Percentiles rank a stretch among this genome's conserved stretches.
Conservation (phyloP, 2,329 filamentous ascomycete species). For the Aspergillus novofumigatus region DNA sequence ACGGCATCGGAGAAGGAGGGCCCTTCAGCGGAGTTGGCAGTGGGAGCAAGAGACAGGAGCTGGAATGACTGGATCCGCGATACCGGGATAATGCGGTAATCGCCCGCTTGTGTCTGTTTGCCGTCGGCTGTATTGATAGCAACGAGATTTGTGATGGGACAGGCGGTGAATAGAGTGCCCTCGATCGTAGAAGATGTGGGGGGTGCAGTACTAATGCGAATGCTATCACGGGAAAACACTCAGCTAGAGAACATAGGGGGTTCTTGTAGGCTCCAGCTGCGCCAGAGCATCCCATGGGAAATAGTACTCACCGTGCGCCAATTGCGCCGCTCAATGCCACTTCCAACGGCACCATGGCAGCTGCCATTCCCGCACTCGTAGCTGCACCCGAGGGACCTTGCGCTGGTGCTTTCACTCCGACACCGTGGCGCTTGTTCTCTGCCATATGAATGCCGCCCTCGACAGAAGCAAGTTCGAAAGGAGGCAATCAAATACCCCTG, state of each 20-base stretch:
- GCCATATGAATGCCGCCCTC: conserved; percentile 43
- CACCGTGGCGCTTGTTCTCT: conserved; percentile 56
- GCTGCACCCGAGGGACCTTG: conserved; percentile 32
- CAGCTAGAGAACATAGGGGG: not conserved
- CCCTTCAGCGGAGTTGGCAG: conserved; percentile 25
- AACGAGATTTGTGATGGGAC: conserved; percentile 57
- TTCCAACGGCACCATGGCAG: conserved; percentile 48
- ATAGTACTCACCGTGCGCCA: conserved; percentile 53
- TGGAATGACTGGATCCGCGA: conserved; percentile 57
- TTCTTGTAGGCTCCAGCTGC: not conserved
- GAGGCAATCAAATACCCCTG: not conserved
- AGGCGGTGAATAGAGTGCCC: conserved; percentile 60
- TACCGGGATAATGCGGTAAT: conserved; percentile 60
- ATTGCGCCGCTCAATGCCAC: conserved; percentile 56
- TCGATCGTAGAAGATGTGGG: conserved; percentile 51
- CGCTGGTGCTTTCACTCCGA: conserved; percentile 47
- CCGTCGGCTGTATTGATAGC: conserved; percentile 52
- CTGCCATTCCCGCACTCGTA: conserved; percentile 34
- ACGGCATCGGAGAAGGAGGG: conserved; percentile 47
- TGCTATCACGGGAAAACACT: conserved; percentile 35
- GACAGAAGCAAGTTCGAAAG: not conserved
- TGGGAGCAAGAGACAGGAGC: conserved; percentile 43
- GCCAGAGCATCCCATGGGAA: not conserved
- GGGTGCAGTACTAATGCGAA: conserved; percentile 55
- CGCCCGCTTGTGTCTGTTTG: conserved; percentile 42